Base-by-base conservation (phyloP, 371 early-diverging fungal species). In the Syncephalastrum monosporum region DNA sequence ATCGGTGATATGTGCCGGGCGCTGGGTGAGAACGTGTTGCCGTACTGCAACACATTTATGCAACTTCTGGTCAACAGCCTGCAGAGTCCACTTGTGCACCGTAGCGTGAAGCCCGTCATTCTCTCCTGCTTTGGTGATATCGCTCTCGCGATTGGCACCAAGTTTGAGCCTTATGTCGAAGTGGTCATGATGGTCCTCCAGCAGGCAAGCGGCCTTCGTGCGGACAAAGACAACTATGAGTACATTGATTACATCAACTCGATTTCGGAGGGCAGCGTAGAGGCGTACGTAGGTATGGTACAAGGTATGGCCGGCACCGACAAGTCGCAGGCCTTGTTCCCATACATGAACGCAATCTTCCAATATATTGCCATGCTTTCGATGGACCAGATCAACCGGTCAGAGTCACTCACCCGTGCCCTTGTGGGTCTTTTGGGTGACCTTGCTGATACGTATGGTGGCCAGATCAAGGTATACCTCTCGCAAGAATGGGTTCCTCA, bases 81-180 rank as follows among this genome's bases (percentile, higher is more conserved):
- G 47, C 72, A 70, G 70, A 88, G 81, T 48, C 86, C 89, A 19
- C 79, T 82, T 14, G 75, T 95, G 51, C 88, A 92, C 68, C 87
- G 91, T 50, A 82, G 81, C 44, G 92, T 98, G 16, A 96, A 97
- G 80, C 95, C 98, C 1, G 82, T 90, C 16, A 95, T 96, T 56
- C 84, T 99, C 13, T 90, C 96, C 1, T 89, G 91, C 74, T 94
- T 99, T 80, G 99, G 99, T 49, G 99, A 99, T 77, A 90, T 99
- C 64, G 96, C 99, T 3, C 72, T 97, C 53, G 96, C 98, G 4
- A 89, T 99, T 58, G 93, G 94, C 42, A 91, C 84, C 15, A 71
- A 84, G 50, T 99, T 98, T 71, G 89, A 86, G 51, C 70, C 72
- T 16, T 98, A 92, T 71, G 64, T 97, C 25, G 86, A 87, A 27